Evolutionary conservation across 176 grass and related monocot species (phyloP), one percentile per base, ranked within the genome.

Genomic region (Calamus simplicifolius): DNA sequence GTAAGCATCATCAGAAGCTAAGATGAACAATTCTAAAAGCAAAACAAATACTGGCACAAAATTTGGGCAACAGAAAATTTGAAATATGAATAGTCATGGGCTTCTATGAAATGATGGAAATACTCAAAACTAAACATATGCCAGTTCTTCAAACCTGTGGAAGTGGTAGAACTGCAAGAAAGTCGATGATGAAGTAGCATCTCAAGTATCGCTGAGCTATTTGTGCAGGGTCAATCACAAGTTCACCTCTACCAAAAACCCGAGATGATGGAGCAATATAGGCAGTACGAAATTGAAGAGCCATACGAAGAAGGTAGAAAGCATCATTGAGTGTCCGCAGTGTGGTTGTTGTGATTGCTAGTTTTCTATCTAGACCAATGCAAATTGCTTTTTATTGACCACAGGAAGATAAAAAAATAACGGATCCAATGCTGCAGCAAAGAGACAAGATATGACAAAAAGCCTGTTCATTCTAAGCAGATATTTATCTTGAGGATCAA

Each of bases 201-300:
- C 61, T 79, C 19, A 85, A 51, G 76, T 96, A 96, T 2, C 86
- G 86, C 16, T 55, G 35, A 23, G 86, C 91, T 70, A 96, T 96
- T 65, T 82, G 80, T 4, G 70, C 38, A 3, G 83, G 85, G 70
- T 96, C 80, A 27, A 90, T 96, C 16, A 96, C 91, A 4, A 96
- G 86, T 73, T 96, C 91, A 17, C 91, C 91, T 64, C 91, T 80
- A 2, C 86, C 91, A 69, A 96, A 96, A 56, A 90, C 91, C 56
- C 86, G 50, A 16, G 91, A 96, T 6, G 91, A 96, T 0, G 91
- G 91, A 8, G 74, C 75, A 61, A 96, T 96, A 70, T 79, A 96
- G 38, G 91, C 83, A 43, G 91, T 96, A 51, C 91, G 83, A 79
- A 90, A 96, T 59, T 96, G 91, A 29, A 96, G 83, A 57, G 21